Evolutionary conservation across 2,329 filamentous ascomycete genomes (phyloP), one percentile per base, ranked within the genome.

Genomic region (Cercospora berteroae): DNA sequence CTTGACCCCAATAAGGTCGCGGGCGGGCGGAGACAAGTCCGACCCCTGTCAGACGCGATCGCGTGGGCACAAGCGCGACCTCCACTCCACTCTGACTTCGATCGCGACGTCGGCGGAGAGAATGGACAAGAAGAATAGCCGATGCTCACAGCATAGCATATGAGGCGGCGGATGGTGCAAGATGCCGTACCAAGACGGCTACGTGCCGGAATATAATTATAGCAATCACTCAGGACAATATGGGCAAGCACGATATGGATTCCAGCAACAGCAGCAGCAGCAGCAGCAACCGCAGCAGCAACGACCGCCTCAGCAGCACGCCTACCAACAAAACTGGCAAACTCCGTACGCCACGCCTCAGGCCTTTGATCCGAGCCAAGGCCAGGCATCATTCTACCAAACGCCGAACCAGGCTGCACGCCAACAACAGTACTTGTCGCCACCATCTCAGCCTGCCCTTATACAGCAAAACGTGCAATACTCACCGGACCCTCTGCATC

Each of bases 181-280:
- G 20, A 71, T 71, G 70, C 70, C 70, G 23, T 71, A 71, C 56
- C 66, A 69, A 48, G 67, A 64, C 20, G 57, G 65, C 25, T 67
- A 68, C 48, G 64, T 68, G 63, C 66, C 69, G 31, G 60, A 63
- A 12, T 55, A 50, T 25, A 31, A 63, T 31, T 64, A 66, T 25
- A 56, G 44, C 56, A 64, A 52, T 27, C 39, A 65, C 42, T 33
- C 44, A 4, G 57, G 66, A 23, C 25, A 23, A 65, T 55, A 50
- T 48, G 66, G 66, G 66, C 62, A 61, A 48, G 64, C 59, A 55
- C 64, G 56, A 58, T 36, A 58, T 36, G 55, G 55, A 20, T 31
- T 56, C 57, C 50, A 36, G 12, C 59, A 63, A 6, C 64, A 48
- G n/a, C 60, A 69, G 16, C 69, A 67, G 25, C 29, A 58, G 42